Percentiles rank a stretch among this genome's conserved stretches.
phyloP scores from a whole-genome alignment of 805 yeast species.

The Starmerella ratchasimensis region DNA sequence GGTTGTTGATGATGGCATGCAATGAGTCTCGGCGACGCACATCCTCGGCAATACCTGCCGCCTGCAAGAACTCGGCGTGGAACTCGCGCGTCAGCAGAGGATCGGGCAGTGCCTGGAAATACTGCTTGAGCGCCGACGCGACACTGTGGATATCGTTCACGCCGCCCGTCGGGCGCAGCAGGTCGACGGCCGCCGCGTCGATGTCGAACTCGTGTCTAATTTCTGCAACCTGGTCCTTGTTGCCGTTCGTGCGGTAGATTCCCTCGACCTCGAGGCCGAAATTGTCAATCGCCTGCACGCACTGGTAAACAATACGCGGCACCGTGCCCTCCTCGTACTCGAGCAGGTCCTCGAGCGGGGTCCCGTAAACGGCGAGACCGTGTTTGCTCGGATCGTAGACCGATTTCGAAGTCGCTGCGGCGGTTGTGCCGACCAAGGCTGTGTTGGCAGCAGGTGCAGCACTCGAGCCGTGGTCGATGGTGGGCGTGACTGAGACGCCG shows the following conservation, averaged over 20 bases:
- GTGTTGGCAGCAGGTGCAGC: too few species aligned
- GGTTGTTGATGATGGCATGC: constrained; percentile 74
- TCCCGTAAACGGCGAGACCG: constrained; percentile 55
- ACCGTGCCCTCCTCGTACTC: constrained; percentile 81
- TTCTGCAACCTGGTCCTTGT: constrained; percentile 56
- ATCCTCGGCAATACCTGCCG: constrained; percentile 53
- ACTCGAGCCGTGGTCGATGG: too few species aligned
- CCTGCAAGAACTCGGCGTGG: constrained; percentile 49
- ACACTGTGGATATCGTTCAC: constrained; percentile 75
- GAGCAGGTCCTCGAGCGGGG: constrained; percentile 62
- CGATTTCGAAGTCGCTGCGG: background rate
- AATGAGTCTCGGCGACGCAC: constrained; percentile 53
- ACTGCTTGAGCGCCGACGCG: constrained; percentile 75
- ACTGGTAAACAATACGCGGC: constrained; percentile 77
- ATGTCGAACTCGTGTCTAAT: constrained; percentile 47
- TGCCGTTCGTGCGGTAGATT: constrained; percentile 76
- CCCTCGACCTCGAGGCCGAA: constrained; percentile 83
- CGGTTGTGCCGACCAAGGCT: constrained; percentile 10
- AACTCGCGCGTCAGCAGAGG: constrained; percentile 61
- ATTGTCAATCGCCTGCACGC: constrained; percentile 73
- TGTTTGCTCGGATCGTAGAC: constrained; percentile 22
- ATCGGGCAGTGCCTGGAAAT: constrained; percentile 74
- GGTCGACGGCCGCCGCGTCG: constrained; percentile 46
- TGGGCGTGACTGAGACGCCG: too few species aligned
- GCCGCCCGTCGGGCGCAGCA: constrained; percentile 42